phyloP scores from a whole-genome alignment of 805 yeast species.

The Dipodascus geniculatus region DNA sequence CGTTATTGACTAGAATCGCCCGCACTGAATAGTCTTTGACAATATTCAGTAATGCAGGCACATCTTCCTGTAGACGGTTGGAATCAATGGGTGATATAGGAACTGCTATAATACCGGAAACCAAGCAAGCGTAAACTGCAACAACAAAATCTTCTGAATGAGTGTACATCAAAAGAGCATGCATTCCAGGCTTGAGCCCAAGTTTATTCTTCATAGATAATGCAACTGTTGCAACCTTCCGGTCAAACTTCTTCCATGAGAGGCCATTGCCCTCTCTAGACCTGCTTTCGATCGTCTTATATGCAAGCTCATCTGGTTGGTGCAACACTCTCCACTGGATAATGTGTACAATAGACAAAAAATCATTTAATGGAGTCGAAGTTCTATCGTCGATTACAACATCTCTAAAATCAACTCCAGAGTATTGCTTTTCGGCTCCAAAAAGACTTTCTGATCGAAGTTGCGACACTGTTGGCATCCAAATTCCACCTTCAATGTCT shows the following conservation, averaged over 20 bases:
- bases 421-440: slow-evolving; percentile 62
- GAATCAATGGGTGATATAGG: slow-evolving; percentile 65
- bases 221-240: slow-evolving; percentile 63
- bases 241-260: slow-evolving; percentile 78
- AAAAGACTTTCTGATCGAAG: slow-evolving; percentile 47
- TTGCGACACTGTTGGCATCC: slow-evolving; percentile 70
- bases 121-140: slow-evolving; percentile 76
- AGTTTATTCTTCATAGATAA: slow-evolving; percentile 58
- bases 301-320: slow-evolving; percentile 74
- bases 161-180: slow-evolving; percentile 72
- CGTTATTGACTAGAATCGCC: slow-evolving; percentile 67
- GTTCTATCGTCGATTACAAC: slow-evolving; percentile 70
- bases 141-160: slow-evolving; percentile 77
- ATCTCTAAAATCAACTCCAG: slow-evolving; percentile 70
- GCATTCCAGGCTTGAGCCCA: slow-evolving; percentile 52
- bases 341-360: slow-evolving; percentile 57
- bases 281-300: slow-evolving; percentile 30
- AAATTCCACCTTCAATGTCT: slow-evolving; percentile 69
- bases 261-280: slow-evolving; percentile 39
- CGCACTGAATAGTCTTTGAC: slow-evolving; percentile 60
- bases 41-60: slow-evolving; percentile 50
- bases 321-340: slow-evolving; percentile 66
- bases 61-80: slow-evolving; percentile 59
- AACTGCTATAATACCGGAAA: slow-evolving; percentile 67
- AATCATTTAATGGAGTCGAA: slow-evolving; percentile 61